phyloP scores from a whole-genome alignment of 2,329 filamentous ascomycete species.

The Epichloe sp. region DNA sequence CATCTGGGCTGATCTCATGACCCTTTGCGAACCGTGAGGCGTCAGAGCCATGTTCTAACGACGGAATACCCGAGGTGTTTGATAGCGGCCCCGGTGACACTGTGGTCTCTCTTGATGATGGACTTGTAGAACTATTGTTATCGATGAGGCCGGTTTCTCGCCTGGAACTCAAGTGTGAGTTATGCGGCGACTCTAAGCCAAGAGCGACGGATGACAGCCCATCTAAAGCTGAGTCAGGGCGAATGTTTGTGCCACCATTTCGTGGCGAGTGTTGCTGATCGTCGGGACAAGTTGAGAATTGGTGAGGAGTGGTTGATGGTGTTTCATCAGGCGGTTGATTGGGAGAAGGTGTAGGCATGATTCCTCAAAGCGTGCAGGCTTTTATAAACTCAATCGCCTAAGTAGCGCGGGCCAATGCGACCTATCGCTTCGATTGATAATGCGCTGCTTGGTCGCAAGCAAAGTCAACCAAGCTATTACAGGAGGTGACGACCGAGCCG shows the following conservation, averaged over 20 bases:
- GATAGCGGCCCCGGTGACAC: constrained; percentile 30
- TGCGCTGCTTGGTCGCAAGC: background rate
- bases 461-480: background rate
- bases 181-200: constrained; percentile 4
- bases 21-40: constrained; percentile 19
- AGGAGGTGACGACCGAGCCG: too few relatives aligned
- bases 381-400: background rate
- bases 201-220: constrained; percentile 11
- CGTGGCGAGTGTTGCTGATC: constrained; percentile 20
- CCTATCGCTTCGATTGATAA: background rate
- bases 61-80: constrained; percentile 19
- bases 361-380: constrained; percentile 5
- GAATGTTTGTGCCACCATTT: constrained; percentile 11
- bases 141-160: constrained; percentile 5
- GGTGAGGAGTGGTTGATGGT: constrained; percentile 23
- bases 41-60: constrained; percentile 19
- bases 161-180: background rate
- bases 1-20: constrained; percentile 10
- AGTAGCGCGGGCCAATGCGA: background rate
- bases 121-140: constrained; percentile 14
- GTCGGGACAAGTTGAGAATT: constrained; percentile 31
- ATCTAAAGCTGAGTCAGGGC: constrained; percentile 10
- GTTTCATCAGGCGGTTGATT: constrained; percentile 24
- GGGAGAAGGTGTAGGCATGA: constrained; percentile 34
- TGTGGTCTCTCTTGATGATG: constrained; percentile 27